Percentiles rank a stretch among this genome's conserved stretches.
phyloP scores from a whole-genome alignment of 305 asterid species.

The Striga hermonthica region DNA sequence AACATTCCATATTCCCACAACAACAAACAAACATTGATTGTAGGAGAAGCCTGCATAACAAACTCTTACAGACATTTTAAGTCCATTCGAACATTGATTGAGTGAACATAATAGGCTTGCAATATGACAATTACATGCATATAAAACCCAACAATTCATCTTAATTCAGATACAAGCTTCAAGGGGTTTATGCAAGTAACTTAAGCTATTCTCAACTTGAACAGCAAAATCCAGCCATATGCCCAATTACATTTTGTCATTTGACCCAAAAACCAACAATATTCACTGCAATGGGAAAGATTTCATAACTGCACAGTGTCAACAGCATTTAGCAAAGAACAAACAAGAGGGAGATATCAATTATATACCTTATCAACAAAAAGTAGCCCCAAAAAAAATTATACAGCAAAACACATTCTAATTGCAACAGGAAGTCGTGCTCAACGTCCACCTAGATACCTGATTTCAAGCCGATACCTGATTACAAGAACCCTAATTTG shows the following conservation, averaged over 20 bases:
- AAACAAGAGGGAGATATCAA: no score
- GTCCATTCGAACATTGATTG: neutral
- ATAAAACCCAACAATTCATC: neutral
- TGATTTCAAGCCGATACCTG: no score
- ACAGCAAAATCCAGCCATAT: neutral
- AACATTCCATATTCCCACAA: neutral
- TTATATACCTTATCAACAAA: neutral
- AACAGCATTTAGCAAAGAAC: no score
- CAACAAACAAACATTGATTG: no score
- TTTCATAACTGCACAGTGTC: no score
- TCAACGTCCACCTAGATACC: no score
- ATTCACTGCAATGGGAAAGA: neutral
- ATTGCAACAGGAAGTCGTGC: no score
- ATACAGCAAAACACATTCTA: no score
- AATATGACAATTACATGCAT: neutral
- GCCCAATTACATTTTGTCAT: neutral
- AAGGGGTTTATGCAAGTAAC: neutral
- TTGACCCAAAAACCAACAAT: neutral
- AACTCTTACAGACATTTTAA: no score
- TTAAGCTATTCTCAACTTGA: neutral
- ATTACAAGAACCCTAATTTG: no score
- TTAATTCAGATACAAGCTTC: neutral
- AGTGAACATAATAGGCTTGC: neutral
- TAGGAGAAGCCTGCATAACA: neutral
- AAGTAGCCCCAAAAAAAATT: neutral